These are phyloP conservation scores for Pilaira anomala DNA, from an alignment of 192 early-diverging fungal species.

Conservation along the genomic window DNA sequence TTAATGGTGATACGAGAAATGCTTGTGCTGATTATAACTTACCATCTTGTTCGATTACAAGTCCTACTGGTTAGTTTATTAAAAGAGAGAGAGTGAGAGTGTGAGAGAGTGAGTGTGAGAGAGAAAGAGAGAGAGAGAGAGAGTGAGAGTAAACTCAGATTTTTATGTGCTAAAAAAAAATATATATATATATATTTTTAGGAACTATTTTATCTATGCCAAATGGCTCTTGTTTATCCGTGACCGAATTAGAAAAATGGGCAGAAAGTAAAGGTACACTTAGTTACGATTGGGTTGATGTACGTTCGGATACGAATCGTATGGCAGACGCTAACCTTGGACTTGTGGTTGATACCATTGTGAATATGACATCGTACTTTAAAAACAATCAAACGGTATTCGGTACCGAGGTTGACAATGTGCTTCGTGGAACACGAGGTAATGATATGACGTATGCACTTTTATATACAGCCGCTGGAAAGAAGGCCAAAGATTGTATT, in stretches of 20 bases:
- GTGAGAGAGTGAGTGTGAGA: too few relatives aligned
- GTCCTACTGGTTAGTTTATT: slow-evolving; percentile 35
- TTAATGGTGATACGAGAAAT: slow-evolving; percentile 26
- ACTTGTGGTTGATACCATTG: not conserved
- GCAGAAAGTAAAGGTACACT: not conserved
- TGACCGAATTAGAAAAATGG: not conserved
- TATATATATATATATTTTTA: not conserved
- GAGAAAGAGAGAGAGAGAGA: too few relatives aligned
- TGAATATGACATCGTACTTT: slow-evolving; percentile 21
- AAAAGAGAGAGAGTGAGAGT: too few relatives aligned
- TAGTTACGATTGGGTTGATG: not conserved
- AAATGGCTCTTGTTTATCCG: not conserved
- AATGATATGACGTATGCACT: slow-evolving; percentile 35
- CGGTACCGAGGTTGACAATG: slow-evolving; percentile 20
- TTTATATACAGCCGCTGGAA: slow-evolving; percentile 15
- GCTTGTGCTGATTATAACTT: slow-evolving; percentile 27
- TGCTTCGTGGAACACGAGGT: slow-evolving; percentile 16
- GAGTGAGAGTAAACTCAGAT: too few relatives aligned
- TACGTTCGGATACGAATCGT: not conserved
- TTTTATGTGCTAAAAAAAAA: not conserved
- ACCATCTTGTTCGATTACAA: slow-evolving; percentile 20
- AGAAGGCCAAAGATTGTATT: slow-evolving; percentile 44
- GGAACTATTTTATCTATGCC: not conserved
- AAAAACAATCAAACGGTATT: slow-evolving; percentile 16
- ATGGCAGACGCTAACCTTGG: not conserved